Conservation (phyloP, 2,329 filamentous ascomycete species). For the Aspergillus proliferans region DNA sequence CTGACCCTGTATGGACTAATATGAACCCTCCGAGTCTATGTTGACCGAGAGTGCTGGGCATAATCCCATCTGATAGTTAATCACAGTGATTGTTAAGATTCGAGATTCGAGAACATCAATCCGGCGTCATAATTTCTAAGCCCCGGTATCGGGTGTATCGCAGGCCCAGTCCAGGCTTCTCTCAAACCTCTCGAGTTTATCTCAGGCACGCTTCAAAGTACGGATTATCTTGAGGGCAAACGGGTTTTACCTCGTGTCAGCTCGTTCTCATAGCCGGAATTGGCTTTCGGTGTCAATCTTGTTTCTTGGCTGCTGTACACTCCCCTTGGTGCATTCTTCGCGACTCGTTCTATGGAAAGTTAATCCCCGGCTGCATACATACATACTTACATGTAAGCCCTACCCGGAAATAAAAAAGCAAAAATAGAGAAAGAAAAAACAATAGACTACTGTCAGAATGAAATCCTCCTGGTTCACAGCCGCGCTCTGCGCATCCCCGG, state of each 20-base stretch:
- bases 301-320: neutral
- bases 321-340: neutral
- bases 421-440: neutral
- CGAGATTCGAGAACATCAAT: no score
- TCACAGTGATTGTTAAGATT: no score
- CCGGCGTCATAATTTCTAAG: no score
- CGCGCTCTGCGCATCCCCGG: neutral
- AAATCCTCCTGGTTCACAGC: neutral
- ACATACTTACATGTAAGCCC: neutral
- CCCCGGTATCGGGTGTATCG: no score
- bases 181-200: no score
- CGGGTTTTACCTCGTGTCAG: neutral
- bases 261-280: neutral
- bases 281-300: neutral
- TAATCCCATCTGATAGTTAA: no score
- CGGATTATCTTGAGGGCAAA: no score
- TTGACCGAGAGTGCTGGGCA: no score
- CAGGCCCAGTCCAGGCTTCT: no score
- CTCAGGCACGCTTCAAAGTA: no score
- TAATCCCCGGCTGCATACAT: neutral
- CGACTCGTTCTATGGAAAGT: neutral
- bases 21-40: no score
- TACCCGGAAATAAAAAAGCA: neutral
- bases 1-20: no score
- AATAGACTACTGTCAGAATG: neutral